A percentile compares a stretch with the other conserved stretches of the same genome.
Evolutionary conservation across 1,284 basidiomycete genomes (phyloP).

Genomic region (Rhizoctonia solani): DNA sequence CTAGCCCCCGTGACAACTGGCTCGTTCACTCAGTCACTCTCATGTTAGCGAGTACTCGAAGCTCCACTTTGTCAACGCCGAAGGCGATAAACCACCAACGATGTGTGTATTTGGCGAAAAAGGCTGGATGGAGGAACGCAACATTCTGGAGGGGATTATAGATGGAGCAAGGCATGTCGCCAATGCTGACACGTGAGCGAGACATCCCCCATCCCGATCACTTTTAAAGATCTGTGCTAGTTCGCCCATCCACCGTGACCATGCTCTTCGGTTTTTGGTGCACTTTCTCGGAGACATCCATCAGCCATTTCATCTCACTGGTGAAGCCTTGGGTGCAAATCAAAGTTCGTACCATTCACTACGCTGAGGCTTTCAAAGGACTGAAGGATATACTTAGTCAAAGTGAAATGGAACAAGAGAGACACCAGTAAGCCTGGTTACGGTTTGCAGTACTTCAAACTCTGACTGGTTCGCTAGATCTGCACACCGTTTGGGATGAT

Average conservation of each 20-base stretch:
- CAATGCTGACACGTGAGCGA: conserved; percentile 40
- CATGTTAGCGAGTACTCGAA: background rate
- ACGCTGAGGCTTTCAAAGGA: background rate
- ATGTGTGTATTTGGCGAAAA: conserved; percentile 74
- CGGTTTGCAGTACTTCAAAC: too few species aligned
- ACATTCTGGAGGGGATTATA: conserved; percentile 74
- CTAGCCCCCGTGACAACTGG: too few species aligned
- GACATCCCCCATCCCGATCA: background rate
- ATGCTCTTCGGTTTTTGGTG: conserved; percentile 84
- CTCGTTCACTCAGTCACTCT: conserved; percentile 26
- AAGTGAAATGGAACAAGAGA: too few species aligned
- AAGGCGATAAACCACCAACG: conserved; percentile 75
- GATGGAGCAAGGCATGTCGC: conserved; percentile 70
- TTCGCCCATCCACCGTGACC: conserved; percentile 46
- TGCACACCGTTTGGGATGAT: conserved; percentile 87
- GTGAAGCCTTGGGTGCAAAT: conserved; percentile 84
- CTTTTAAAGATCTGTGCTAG: conserved; percentile 26
- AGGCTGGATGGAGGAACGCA: conserved; percentile 76
- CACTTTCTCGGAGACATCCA: conserved; percentile 93
- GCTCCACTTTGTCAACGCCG: conserved; percentile 74
- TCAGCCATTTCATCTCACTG: conserved; percentile 86
- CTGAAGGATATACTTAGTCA: conserved; percentile 6
- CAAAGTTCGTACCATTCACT: conserved; percentile 45
- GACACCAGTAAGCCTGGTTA: too few species aligned
- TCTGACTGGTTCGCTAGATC: conserved; percentile 58